phyloP scores from a whole-genome alignment of 768 basidiomycete species.

The Naganishia randhawae region DNA sequence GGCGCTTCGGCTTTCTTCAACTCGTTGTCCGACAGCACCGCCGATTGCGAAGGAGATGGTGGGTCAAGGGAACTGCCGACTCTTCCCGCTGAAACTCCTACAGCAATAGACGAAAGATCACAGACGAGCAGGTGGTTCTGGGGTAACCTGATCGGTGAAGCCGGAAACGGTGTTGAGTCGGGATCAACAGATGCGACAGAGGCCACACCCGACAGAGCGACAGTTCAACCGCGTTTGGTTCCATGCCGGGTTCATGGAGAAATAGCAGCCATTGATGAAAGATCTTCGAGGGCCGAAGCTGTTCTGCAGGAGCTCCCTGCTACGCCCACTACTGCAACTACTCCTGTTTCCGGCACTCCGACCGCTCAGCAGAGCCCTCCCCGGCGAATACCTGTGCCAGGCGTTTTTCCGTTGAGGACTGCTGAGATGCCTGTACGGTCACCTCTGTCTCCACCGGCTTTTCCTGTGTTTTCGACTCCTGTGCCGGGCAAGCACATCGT shows the following conservation, averaged over 20 bases:
- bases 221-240: neutral
- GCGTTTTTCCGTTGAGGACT: neutral
- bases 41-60: neutral
- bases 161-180: neutral
- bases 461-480: neutral
- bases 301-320: neutral
- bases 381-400: neutral
- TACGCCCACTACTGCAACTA: neutral
- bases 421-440: neutral
- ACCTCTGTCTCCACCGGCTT: neutral
- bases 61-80: neutral
- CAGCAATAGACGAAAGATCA: neutral
- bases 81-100: neutral
- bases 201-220: neutral
- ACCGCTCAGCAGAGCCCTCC: neutral
- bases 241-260: neutral
- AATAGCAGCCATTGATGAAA: too few relatives aligned
- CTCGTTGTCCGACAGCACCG: neutral
- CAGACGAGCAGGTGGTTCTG: neutral
- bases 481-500: neutral
- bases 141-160: neutral
- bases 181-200: neutral
- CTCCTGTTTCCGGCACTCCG: neutral
- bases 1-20: conserved; percentile 9
- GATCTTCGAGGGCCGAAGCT: neutral